phyloP scores from a whole-genome alignment of 441 rosid genomes.

The Erodium trifolium region DNA sequence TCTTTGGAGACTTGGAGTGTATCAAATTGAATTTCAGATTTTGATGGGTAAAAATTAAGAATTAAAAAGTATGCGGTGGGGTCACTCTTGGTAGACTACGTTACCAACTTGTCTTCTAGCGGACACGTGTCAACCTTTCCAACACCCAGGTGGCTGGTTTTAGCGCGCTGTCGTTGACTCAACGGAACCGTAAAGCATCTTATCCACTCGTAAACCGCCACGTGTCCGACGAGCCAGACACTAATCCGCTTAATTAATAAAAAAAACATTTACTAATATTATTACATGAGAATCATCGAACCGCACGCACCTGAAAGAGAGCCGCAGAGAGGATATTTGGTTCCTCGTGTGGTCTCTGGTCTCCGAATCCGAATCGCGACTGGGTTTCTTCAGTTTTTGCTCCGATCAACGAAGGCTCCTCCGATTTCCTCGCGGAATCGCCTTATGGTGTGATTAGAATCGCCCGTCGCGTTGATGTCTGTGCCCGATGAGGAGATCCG shows the following conservation, averaged over 20 bases:
- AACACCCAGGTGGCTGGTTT: too few species aligned
- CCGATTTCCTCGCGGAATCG: not conserved
- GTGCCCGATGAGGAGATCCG: conserved; percentile 18
- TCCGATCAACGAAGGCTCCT: not conserved
- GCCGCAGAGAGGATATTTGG: not conserved
- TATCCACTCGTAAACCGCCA: too few species aligned
- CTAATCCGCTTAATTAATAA: not conserved
- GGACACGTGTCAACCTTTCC: too few species aligned
- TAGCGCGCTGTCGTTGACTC: too few species aligned
- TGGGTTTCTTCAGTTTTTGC: not conserved
- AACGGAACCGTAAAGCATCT: too few species aligned
- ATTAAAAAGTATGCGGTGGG: too few species aligned
- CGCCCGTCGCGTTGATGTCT: conserved; percentile 22
- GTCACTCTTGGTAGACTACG: too few species aligned
- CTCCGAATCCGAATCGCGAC: not conserved
- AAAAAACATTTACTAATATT: too few species aligned
- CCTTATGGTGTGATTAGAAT: not conserved
- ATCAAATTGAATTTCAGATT: too few species aligned
- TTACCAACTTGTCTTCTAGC: too few species aligned
- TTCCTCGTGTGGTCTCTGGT: not conserved
- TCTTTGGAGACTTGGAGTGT: too few species aligned
- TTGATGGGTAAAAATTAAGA: too few species aligned
- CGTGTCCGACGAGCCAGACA: not conserved
- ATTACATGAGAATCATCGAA: not conserved
- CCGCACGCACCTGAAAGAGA: not conserved